Evolutionary conservation across 495 filamentous ascomycete species (phyloP), one percentile per base, ranked within the genome.

Genomic region (Podospora didyma): DNA sequence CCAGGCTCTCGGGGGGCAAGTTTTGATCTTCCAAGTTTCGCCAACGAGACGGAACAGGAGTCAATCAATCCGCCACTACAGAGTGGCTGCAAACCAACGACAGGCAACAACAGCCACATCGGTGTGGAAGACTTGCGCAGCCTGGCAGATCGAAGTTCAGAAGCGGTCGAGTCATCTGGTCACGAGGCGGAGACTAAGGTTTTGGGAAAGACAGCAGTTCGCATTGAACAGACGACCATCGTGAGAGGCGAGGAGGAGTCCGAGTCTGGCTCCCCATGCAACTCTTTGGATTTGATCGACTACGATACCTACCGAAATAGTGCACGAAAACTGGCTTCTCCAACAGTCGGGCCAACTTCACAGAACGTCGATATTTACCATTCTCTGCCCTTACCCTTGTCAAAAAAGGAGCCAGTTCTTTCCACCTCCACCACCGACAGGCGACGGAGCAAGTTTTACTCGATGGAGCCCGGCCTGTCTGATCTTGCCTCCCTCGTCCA

Each of bases 401-500:
- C 17, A 31, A 54, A 21, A 45, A 46, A 31, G 37, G 46, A 52
- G n/a, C 48, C 56, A 12, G 22, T 51, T 35, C 48, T 59, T 2
- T 52, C 46, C 23, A 34, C 49, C 1, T 24, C 46, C 42, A 58
- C 37, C 17, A 39, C 22, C 12, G 42, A 56, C 22, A 21, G 48
- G 26, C 53, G 39, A 4, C 57, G 51, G 16, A 56, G 47, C 49
- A 63, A 57, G 50, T 54, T 42, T 28, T 63, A 51, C 49, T 69
- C 69, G 10, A 50, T 64, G 17, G 63, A 69, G 34, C 50, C 62
- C 2, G 60, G 62, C 20, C 46, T 67, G 4, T 61, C 63, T 20
- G 63, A 65, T 21, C 47, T 65, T 28, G 61, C 58, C 11, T 61
- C 61, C 10, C 37, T 65, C 17, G 54, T 66, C 11, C 54, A 56